Evolutionary conservation across 768 basidiomycete species (phyloP), one percentile per base, ranked within the genome.

Genomic region (Phaffia tasmanica): DNA sequence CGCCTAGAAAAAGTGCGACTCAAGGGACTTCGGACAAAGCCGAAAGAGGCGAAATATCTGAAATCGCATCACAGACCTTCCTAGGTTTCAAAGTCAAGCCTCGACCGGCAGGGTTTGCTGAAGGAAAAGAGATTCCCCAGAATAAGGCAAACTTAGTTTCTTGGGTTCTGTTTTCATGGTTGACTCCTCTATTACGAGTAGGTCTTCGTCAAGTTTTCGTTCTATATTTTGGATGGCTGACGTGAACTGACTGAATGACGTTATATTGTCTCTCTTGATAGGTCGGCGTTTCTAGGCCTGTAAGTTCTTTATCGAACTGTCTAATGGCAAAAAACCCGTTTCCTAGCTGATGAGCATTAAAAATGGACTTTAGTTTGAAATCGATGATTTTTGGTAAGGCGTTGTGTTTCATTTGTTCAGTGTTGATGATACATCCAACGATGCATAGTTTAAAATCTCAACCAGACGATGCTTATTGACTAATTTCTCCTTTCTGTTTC

Each of bases 101-200:
- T 4, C 19, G n/a, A 3, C 66, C 66, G 3, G 35, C 51, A 15
- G 61, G 30, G 3, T 62, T 57, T 49, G 66, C 50, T 9, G 16
- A 57, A 29, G 66, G 51, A 4, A 14, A 48, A 21, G 35, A 46
- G 16, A 56, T 60, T 3, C 66, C 66, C 3, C 53, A 62, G 46
- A 14, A n/a, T 0, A 47, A 57, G 15, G 54, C 54, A 11, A 67
- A 67, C 60, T 21, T 48, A 14, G 8, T 67, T 29, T 46, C 30
- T 19, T 19, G 30, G n/a, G 21, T 63, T 14, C 25, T 64, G 8
- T 69, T 69, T 57, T 46, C 30, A 1, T 69, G 67, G 67, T 72
- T 85, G 9, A 76, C 75, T 30, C 78, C 83, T 0, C 80, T 85
- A 68, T 76, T 85, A 5, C 75, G 77, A 35, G 83, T 84, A 11